A percentile compares a stretch with the other conserved stretches of the same genome.
Evolutionary conservation across 129 eudicot genomes (phyloP).

Genomic region (Chrysanthemum seticuspe): DNA sequence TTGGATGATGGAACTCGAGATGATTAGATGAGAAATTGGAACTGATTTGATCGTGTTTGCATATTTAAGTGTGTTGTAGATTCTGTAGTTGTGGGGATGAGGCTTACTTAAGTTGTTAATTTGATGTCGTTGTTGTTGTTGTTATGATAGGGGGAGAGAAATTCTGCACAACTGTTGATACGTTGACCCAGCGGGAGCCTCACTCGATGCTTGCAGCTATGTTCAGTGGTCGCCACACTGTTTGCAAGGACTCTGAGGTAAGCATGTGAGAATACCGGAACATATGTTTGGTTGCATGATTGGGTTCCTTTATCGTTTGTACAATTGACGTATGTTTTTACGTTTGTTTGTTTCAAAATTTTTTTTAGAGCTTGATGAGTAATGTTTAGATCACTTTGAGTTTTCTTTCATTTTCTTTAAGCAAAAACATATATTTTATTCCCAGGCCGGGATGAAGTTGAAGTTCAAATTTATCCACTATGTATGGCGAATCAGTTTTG

Average conservation of each 20-base stretch:
- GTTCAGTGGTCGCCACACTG: constrained; percentile 94
- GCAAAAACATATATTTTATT: too few relatives aligned
- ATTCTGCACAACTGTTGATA: constrained; percentile 78
- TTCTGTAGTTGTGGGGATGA: not conserved
- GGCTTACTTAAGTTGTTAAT: constrained; percentile 7
- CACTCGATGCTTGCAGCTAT: constrained; percentile 98
- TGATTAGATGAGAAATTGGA: constrained; percentile 4
- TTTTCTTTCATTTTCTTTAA: too few relatives aligned
- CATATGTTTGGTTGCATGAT: constrained; percentile 18
- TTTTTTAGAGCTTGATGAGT: not conserved
- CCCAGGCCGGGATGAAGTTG: too few relatives aligned
- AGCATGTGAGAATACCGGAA: not conserved
- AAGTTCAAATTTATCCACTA: too few relatives aligned
- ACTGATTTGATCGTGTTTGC: not conserved
- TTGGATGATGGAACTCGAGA: not conserved
- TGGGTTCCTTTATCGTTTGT: not conserved
- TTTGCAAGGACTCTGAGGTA: constrained; percentile 74
- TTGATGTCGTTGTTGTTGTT: not conserved
- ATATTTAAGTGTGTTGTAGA: too few relatives aligned
- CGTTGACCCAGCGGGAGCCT: constrained; percentile 85
- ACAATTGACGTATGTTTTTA: not conserved
- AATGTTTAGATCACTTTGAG: too few relatives aligned
- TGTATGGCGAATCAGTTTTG: too few relatives aligned
- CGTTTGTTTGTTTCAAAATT: not conserved
- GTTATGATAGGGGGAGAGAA: constrained; percentile 72